Percentiles rank a stretch among this genome's conserved stretches.
These are phyloP conservation scores for Keithomyces neogunnii DNA, from an alignment of 2,329 filamentous ascomycete genomes.

Conservation along the genomic window DNA sequence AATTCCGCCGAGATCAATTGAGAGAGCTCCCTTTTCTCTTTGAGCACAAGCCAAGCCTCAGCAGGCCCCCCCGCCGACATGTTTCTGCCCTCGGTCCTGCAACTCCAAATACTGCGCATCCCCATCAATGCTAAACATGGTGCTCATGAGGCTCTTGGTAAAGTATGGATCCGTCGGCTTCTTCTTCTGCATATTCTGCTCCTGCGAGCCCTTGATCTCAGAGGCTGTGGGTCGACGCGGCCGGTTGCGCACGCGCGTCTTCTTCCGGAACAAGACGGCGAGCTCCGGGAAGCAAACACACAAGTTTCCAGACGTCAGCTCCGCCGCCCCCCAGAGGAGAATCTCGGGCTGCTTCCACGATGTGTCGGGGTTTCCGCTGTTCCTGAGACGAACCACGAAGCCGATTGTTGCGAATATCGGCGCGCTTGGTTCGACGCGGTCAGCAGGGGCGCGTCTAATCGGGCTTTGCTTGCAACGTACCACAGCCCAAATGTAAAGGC, in stretches of 20 bases:
- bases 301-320: slow-evolving; percentile 7
- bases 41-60: too few relatives aligned
- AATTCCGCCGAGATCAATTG: too few relatives aligned
- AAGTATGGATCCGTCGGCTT: neutral
- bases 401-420: slow-evolving; percentile 7
- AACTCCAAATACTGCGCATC: neutral
- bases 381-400: slow-evolving; percentile 6
- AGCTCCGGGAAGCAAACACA: slow-evolving; percentile 8
- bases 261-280: slow-evolving; percentile 6
- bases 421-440: neutral
- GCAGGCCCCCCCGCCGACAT: too few relatives aligned
- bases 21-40: too few relatives aligned
- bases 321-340: slow-evolving; percentile 6
- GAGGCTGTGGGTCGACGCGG: slow-evolving; percentile 1
- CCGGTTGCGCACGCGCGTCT: neutral
- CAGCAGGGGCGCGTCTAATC: too few relatives aligned
- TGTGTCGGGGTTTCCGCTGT: slow-evolving; percentile 6
- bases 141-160: slow-evolving; percentile 5
- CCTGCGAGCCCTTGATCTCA: neutral
- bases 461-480: neutral
- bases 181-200: neutral
- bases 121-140: slow-evolving; percentile 27
- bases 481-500: slow-evolving; percentile 6
- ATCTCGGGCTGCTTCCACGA: slow-evolving; percentile 8
- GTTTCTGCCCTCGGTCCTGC: neutral